Evolutionary conservation across 768 basidiomycete genomes (phyloP).

Genomic region (Tricholoma sp.): DNA sequence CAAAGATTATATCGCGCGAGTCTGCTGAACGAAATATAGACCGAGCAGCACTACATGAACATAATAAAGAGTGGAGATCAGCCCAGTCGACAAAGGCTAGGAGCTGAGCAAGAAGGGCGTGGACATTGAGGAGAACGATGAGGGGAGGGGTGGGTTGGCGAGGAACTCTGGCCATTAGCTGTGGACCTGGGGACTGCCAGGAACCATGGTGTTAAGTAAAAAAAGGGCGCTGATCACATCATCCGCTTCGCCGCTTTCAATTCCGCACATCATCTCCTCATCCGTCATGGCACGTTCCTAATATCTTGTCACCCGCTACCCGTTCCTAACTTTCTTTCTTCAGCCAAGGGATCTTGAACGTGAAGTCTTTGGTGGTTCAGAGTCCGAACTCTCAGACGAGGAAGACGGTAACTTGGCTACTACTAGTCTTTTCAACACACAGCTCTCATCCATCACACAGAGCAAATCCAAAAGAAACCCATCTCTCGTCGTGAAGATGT

Average conservation of each 20-base stretch:
- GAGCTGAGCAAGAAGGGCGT: conserved; percentile 21
- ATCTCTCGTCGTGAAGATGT: conserved; percentile 43
- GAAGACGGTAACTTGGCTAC: no score
- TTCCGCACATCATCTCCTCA: neutral
- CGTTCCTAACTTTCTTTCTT: neutral
- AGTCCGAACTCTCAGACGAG: conserved; percentile 77
- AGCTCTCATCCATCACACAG: conserved; percentile 30
- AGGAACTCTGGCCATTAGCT: neutral
- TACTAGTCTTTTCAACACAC: no score
- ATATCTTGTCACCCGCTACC: neutral
- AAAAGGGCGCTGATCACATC: neutral
- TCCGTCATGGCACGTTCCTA: neutral
- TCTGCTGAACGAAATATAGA: conserved; percentile 22
- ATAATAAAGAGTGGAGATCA: conserved; percentile 33
- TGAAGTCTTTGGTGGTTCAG: conserved; percentile 79
- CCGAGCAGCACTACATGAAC: conserved; percentile 28
- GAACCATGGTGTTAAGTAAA: no score
- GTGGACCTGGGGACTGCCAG: no score
- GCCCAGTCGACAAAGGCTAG: conserved; percentile 33
- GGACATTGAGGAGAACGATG: conserved; percentile 12
- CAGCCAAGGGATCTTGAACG: conserved; percentile 43
- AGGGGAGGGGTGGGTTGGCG: neutral
- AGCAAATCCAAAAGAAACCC: conserved; percentile 23
- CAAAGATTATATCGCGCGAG: conserved; percentile 35
- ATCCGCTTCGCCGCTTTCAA: neutral